Conservation (phyloP, 2,329 filamentous ascomycete species). For the Pleurostoma richardsiae region DNA sequence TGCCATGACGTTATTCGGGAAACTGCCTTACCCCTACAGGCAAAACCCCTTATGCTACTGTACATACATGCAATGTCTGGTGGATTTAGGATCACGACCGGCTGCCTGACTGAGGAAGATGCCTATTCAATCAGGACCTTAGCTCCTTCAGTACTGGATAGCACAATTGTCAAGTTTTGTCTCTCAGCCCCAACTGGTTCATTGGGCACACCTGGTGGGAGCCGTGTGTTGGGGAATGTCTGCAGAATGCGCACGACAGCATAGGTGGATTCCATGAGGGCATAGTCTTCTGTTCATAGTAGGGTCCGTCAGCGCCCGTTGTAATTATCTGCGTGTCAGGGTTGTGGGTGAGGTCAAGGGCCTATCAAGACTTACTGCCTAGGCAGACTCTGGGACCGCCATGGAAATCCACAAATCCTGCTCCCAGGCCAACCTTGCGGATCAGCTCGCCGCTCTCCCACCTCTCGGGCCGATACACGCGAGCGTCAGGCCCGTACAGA, state of each 20-base stretch:
- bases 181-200: constrained; percentile 16
- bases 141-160: constrained; percentile 3
- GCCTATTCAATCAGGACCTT: too few relatives aligned
- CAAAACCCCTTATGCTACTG: too few relatives aligned
- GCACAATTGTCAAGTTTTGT: constrained; percentile 13
- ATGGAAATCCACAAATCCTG: constrained; percentile 5
- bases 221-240: constrained; percentile 12
- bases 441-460: constrained; percentile 1
- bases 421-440: constrained; percentile 1
- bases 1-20: too few relatives aligned
- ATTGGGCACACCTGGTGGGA: constrained; percentile 9
- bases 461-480: not conserved
- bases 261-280: constrained; percentile 15
- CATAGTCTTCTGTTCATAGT: constrained; percentile 14
- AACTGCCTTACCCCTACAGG: too few relatives aligned
- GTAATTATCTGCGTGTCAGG: not conserved
- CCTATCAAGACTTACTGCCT: constrained; percentile 4
- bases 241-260: constrained; percentile 13
- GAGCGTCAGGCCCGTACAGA: not conserved
- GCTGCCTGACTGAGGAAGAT: too few relatives aligned
- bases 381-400: constrained; percentile 4
- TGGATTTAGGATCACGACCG: too few relatives aligned
- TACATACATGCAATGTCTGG: too few relatives aligned
- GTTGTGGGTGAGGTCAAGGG: not conserved
- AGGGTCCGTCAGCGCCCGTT: not conserved